Evolutionary conservation across 1,284 basidiomycete genomes (phyloP), one percentile per base, ranked within the genome.

Genomic region (Apiotrichum laibachii): DNA sequence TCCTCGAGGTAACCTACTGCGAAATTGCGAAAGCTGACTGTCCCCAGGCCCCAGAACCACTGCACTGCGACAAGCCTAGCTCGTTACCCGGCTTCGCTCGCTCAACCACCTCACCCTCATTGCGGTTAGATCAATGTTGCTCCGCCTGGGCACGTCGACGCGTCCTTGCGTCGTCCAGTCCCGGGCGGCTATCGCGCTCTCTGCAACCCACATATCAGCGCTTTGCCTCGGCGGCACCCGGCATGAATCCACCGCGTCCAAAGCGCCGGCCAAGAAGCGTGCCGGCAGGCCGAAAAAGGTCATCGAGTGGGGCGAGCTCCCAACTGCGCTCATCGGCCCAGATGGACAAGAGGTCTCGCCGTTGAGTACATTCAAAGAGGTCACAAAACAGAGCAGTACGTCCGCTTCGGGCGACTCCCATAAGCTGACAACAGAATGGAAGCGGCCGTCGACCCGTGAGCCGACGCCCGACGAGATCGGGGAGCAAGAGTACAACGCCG

Each of bases 401-500:
- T 9, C 34, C n/a, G n/a, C n/a, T n/a, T n/a, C n/a, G n/a, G n/a
- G n/a, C n/a, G n/a, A n/a, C n/a, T n/a, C n/a, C n/a, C n/a, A n/a
- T n/a, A 40, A 37, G 19, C 44, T 54, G 45, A 31, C 33, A 0
- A 9, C 22, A 42, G n/a, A 15, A 40, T 19, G 37, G 8, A 18
- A 21, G 35, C 11, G n/a, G 2, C 53, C 62, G 35, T 48, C 57
- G 19, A 51, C 15, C 10, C 51, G 46, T 34, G 48, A 58, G 26
- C 22, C 49, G 18, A 33, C 46, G 7, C 54, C 66, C 21, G 61
- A 63, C 33, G 51, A 40, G 19, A 47, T 39, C 1, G 66, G 48
- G 22, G 59, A 60, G 45, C 44, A 46, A 43, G 62, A 64, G 21
- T 67, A 63, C 50, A 46, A 47, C 12, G 59, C 51, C 18, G 70